Evolutionary conservation across 257 asterid genomes (phyloP), one percentile per base, ranked within the genome.

Genomic region (Solanum dulcamara): DNA sequence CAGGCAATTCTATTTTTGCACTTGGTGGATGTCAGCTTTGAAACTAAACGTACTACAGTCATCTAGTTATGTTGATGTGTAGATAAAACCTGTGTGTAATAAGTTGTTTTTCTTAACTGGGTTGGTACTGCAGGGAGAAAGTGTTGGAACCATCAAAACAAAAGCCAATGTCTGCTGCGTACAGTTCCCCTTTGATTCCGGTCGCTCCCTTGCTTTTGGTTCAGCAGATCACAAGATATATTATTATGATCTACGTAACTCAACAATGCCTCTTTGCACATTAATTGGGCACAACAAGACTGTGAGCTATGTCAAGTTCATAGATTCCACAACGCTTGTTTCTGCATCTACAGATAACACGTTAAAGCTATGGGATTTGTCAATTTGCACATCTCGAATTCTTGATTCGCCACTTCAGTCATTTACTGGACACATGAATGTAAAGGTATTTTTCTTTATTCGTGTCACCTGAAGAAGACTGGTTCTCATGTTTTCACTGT

Each of bases 161-260:
- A 95, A 95, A 93, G 99, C 99, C 48, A 97, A 97, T 26, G 95
- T 97, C 80, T 97, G 99, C 93, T 95, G 99, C 86, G 99, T 97
- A 57, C 99, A 97, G 80, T 97, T 97, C 68, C 99, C 99, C 2
- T 66, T 88, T 51, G 99, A 95, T 88, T 93, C 97, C 20, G 89
- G 94, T n/a, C 98, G 96, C 24, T 88, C 91, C 74, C 95, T 97
- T 87, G 99, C 99, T 38, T 97, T 95, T 90, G 99, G 99, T 55
- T 97, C 99, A 10, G 99, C 99, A 14, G 99, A 97, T 84, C 99
- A 97, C 86, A 93, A 70, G 87, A 94, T 95, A 88, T 97, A 97
- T 90, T 95, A 95, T 82, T 97, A 95, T 83, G 99, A 97, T 88
- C 94, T 97, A 84, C 98, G 99, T 13, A 95, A 94, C 92, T 85